These are phyloP conservation scores for Leccinum aurantiacum DNA, from an alignment of 768 basidiomycete species.

Conservation along the genomic window DNA sequence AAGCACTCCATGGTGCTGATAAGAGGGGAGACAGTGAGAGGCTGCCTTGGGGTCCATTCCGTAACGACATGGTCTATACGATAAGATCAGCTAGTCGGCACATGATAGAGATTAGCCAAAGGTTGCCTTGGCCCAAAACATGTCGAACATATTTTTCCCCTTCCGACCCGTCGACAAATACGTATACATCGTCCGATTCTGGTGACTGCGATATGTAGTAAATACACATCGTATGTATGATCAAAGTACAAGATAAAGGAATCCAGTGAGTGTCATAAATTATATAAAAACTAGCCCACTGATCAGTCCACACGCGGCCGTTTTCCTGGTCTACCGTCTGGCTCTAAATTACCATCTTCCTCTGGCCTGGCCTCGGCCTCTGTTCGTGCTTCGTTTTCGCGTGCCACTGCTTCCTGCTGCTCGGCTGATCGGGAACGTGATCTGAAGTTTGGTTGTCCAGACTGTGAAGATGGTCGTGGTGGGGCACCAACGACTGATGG, in stretches of 20 bases:
- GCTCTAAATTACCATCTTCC: constrained; percentile 16
- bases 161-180: too few relatives aligned
- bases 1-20: too few relatives aligned
- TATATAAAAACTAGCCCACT: constrained; percentile 5
- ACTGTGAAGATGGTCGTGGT: constrained; percentile 21
- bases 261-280: constrained; percentile 22
- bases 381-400: constrained; percentile 22
- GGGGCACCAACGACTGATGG: background rate
- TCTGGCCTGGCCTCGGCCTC: constrained; percentile 22
- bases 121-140: too few relatives aligned
- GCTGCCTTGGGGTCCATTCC: too few relatives aligned
- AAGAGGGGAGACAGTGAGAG: too few relatives aligned
- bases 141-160: too few relatives aligned
- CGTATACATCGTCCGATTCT: background rate
- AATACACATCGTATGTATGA: constrained; percentile 9
- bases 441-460: constrained; percentile 11
- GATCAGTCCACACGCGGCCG: constrained; percentile 34
- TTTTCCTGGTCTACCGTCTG: constrained; percentile 31
- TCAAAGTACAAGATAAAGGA: constrained; percentile 12
- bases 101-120: too few relatives aligned
- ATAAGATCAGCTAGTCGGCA: too few relatives aligned
- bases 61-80: too few relatives aligned
- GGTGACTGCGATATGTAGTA: constrained; percentile 2
- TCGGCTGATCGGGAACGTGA: constrained; percentile 32
- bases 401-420: constrained; percentile 21